These are phyloP conservation scores for Wickerhamiella musiphila DNA, from an alignment of 805 yeast species.

Conservation along the genomic window DNA sequence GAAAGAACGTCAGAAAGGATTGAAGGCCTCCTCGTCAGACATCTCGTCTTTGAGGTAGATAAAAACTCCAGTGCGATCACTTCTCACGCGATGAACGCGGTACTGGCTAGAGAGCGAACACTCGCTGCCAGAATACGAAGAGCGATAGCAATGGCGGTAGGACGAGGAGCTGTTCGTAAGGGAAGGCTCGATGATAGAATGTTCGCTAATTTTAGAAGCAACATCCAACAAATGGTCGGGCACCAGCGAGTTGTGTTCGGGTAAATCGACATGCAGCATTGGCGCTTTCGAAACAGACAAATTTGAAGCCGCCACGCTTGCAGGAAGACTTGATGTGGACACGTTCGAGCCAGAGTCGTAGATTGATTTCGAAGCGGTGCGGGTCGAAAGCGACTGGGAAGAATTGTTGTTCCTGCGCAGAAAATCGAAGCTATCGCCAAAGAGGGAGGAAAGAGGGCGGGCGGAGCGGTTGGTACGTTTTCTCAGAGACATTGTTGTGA, in stretches of 20 bases:
- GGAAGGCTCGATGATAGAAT: not conserved
- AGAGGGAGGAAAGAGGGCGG: slow-evolving; percentile 10
- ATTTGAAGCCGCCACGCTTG: not conserved
- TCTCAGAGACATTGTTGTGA: no score
- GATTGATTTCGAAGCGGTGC: not conserved
- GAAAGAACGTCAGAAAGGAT: slow-evolving; percentile 8
- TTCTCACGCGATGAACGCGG: not conserved
- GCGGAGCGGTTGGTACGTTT: no score
- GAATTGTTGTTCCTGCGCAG: slow-evolving; percentile 5
- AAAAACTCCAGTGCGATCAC: slow-evolving; percentile 11
- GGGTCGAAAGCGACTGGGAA: not conserved
- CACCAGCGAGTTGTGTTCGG: slow-evolving; percentile 1
- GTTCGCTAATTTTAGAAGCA: no score
- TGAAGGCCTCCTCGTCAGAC: slow-evolving; percentile 10
- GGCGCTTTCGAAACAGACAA: not conserved
- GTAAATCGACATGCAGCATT: not conserved
- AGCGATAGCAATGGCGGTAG: not conserved
- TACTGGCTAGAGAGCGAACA: not conserved
- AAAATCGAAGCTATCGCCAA: slow-evolving; percentile 11
- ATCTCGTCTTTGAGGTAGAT: slow-evolving; percentile 8
- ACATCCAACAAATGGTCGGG: slow-evolving; percentile 4
- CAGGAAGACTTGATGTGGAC: not conserved
- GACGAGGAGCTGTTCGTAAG: no score
- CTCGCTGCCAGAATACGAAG: not conserved
- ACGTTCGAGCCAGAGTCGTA: not conserved